Evolutionary conservation across 208 protist genomes (phyloP).

Genomic region (Acanthamoeba lugdunensis): DNA sequence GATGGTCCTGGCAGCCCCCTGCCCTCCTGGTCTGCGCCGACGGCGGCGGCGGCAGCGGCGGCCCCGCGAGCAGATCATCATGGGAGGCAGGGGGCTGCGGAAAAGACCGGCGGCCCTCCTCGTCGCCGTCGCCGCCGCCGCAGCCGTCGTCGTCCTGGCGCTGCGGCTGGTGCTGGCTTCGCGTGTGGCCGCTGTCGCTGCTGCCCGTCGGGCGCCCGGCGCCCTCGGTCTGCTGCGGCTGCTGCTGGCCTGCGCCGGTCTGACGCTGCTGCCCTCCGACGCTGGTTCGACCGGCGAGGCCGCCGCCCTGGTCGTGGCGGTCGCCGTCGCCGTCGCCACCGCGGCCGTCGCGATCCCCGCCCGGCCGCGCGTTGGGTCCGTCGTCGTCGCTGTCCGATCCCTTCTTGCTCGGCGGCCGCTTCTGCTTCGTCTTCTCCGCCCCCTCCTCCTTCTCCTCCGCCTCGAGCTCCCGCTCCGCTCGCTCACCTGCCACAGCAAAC

Average conservation of each 20-base stretch:
- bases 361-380: background rate
- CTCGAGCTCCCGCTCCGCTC: background rate
- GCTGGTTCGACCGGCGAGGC: background rate
- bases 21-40: background rate
- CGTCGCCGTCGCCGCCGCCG: background rate
- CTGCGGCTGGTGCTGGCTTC: background rate
- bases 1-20: background rate
- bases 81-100: slow-evolving; percentile 1
- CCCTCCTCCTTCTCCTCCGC: background rate
- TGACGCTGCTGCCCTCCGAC: background rate
- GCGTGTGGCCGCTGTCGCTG: background rate
- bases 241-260: background rate
- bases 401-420: background rate
- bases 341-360: background rate
- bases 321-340: background rate
- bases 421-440: background rate
- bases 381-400: background rate
- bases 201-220: background rate
- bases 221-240: background rate
- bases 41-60: too few relatives aligned
- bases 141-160: background rate
- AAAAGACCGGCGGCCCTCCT: background rate
- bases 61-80: too few relatives aligned
- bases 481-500: too few relatives aligned
- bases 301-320: background rate